Percentiles rank a stretch among this genome's conserved stretches.
These are phyloP conservation scores for Lentinus brumalis DNA, from an alignment of 768 basidiomycete species.

Conservation along the genomic window DNA sequence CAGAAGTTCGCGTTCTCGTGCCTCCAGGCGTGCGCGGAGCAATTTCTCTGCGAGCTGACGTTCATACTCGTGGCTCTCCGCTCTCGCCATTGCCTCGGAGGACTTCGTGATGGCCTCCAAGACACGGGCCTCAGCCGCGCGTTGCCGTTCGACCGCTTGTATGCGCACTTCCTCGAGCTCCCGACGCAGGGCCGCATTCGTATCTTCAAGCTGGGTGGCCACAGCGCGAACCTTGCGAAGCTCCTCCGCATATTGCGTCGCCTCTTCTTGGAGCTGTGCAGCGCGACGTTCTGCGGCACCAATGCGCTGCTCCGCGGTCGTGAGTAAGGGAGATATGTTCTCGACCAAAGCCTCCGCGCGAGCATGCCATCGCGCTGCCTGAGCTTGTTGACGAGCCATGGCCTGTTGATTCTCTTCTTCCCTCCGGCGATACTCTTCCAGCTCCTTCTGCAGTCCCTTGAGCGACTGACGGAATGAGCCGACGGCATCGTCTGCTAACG, in stretches of 20 bases:
- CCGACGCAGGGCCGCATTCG: background rate
- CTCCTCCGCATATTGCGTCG: background rate
- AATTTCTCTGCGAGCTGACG: background rate
- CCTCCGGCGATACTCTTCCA: slow-evolving; percentile 29
- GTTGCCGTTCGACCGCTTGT: background rate
- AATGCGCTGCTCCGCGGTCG: slow-evolving; percentile 24
- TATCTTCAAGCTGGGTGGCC: background rate
- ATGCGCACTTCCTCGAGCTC: background rate
- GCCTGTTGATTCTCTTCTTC: slow-evolving; percentile 28
- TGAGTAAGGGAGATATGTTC: slow-evolving; percentile 32
- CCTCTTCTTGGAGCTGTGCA: background rate
- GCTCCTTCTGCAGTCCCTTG: slow-evolving; percentile 18
- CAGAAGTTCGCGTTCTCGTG: slow-evolving; percentile 6
- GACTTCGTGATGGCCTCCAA: background rate
- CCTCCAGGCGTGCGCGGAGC: slow-evolving; percentile 8
- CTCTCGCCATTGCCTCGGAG: background rate
- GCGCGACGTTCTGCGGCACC: slow-evolving; percentile 7
- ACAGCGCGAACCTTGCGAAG: background rate
- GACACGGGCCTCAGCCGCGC: background rate
- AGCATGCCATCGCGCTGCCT: slow-evolving; percentile 23
- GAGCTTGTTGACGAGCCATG: slow-evolving; percentile 32
- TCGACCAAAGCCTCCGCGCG: slow-evolving; percentile 32
- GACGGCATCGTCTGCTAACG: slow-evolving; percentile 23
- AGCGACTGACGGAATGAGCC: slow-evolving; percentile 20
- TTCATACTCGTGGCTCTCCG: background rate